Percentiles rank a stretch among this genome's conserved stretches.
These are phyloP conservation scores for Eremothecium sinecaudum DNA, from an alignment of 1,139 yeast genomes.

Conservation along the genomic window DNA sequence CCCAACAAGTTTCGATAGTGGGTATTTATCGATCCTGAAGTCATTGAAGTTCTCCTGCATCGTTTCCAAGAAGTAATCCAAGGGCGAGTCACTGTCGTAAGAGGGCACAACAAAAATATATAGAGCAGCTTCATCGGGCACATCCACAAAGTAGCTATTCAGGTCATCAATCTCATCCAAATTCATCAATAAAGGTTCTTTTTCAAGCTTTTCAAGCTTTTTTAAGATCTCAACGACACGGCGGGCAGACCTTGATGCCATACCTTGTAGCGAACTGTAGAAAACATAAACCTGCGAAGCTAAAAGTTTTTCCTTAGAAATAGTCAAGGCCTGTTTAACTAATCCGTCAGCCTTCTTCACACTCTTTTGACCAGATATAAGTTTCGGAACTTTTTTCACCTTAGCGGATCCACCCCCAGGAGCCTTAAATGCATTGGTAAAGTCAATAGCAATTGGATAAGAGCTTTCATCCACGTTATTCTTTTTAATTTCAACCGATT, in stretches of 20 bases:
- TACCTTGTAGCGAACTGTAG: constrained; percentile 79
- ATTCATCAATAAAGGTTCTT: constrained; percentile 50
- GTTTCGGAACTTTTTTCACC: constrained; percentile 17
- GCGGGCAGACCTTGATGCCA: constrained; percentile 63
- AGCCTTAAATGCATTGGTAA: constrained; percentile 31
- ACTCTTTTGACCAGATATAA: constrained; percentile 19
- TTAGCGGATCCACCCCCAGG: constrained; percentile 11
- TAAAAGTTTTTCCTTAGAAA: constrained; percentile 28
- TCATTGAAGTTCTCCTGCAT: constrained; percentile 74
- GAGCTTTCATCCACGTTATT: constrained; percentile 5
- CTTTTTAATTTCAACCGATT: constrained; percentile 10
- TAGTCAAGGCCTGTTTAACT: constrained; percentile 27
- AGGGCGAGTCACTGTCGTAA: constrained; percentile 85
- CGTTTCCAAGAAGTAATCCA: constrained; percentile 78
- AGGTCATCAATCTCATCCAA: constrained; percentile 78
- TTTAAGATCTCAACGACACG: constrained; percentile 27
- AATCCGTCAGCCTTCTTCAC: constrained; percentile 18
- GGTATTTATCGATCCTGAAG: constrained; percentile 76
- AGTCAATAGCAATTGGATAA: constrained; percentile 35
- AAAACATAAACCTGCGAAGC: constrained; percentile 46
- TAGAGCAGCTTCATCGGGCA: constrained; percentile 46
- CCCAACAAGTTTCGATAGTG: constrained; percentile 58
- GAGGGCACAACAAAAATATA: constrained; percentile 78
- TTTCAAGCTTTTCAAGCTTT: constrained; percentile 33
- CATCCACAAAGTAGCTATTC: constrained; percentile 68